phyloP scores from a whole-genome alignment of 75 land plant genomes.

The Picea sitchensis region DNA sequence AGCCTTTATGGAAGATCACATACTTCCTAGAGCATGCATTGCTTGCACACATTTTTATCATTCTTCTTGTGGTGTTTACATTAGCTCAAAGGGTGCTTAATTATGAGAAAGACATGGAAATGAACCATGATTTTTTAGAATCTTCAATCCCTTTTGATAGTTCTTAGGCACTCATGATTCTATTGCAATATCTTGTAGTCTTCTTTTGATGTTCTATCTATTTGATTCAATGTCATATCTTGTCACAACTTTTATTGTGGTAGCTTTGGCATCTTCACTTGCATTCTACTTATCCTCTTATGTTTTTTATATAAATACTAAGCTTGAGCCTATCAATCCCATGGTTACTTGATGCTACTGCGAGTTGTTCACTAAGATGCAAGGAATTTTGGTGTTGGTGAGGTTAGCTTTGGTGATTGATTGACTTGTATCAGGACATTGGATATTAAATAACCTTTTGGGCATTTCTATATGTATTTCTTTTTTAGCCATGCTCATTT shows the following conservation, averaged over 20 bases:
- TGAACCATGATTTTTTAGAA: slow-evolving; percentile 72
- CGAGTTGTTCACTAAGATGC: too few species aligned
- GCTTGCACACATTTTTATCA: slow-evolving; percentile 61
- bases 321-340: slow-evolving; percentile 26
- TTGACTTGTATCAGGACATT: too few species aligned
- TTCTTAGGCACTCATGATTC: slow-evolving; percentile 92
- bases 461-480: slow-evolving; percentile 44
- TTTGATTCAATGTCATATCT: slow-evolving; percentile 88
- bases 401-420: too few species aligned
- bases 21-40: slow-evolving; percentile 85
- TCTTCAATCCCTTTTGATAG: slow-evolving; percentile 63
- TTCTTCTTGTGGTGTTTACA: slow-evolving; percentile 66
- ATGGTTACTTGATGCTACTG: too few species aligned
- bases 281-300: slow-evolving; percentile 79
- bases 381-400: too few species aligned
- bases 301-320: slow-evolving; percentile 31
- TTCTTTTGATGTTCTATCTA: slow-evolving; percentile 90
- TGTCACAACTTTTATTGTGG: slow-evolving; percentile 68
- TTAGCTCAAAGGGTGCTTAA: slow-evolving; percentile 72
- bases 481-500: too few species aligned
- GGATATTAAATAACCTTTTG: slow-evolving; percentile 21
- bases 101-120: slow-evolving; percentile 75
- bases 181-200: slow-evolving; percentile 76
- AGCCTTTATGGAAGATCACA: slow-evolving; percentile 63
- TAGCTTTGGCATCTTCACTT: slow-evolving; percentile 68